Conservation (phyloP, 2,329 filamentous ascomycete genomes). For the Talaromyces rugulosus region DNA sequence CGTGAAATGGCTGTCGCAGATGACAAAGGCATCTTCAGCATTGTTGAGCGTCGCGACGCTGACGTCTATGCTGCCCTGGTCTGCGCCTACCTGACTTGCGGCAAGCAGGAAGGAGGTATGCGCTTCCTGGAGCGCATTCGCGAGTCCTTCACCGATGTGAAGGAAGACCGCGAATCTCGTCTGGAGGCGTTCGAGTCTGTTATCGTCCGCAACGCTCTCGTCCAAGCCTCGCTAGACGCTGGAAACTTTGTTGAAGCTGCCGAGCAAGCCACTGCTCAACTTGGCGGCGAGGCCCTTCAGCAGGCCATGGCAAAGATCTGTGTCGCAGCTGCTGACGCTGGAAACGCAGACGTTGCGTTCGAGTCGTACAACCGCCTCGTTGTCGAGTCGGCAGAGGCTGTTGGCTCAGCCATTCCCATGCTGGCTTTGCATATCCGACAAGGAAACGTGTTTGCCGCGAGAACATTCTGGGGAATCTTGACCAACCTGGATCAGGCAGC, state of each 20-base stretch:
- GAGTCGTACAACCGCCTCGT: constrained; percentile 61
- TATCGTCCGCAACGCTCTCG: constrained; percentile 69
- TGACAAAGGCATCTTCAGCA: constrained; percentile 66
- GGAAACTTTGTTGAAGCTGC: constrained; percentile 71
- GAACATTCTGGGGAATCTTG: constrained; percentile 75
- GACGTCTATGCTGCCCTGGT: constrained; percentile 89
- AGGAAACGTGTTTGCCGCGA: constrained; percentile 72
- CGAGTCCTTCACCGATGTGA: constrained; percentile 46
- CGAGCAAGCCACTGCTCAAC: constrained; percentile 59
- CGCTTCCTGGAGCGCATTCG: constrained; percentile 82
- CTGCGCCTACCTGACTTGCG: constrained; percentile 78
- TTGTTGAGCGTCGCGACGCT: constrained; percentile 70
- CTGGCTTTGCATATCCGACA: constrained; percentile 80
- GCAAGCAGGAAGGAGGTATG: constrained; percentile 73
- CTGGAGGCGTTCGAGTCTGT: constrained; percentile 64
- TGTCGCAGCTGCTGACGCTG: constrained; percentile 72
- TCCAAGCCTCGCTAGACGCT: constrained; percentile 69
- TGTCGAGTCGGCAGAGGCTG: constrained; percentile 48
- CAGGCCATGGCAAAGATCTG: constrained; percentile 70
- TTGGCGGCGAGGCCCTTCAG: constrained; percentile 57
- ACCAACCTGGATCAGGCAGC: constrained; percentile 55
- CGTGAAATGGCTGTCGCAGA: constrained; percentile 80
- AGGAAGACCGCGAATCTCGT: constrained; percentile 52
- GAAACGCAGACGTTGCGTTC: constrained; percentile 64
- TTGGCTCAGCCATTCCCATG: constrained; percentile 67